Evolutionary conservation across 2,329 filamentous ascomycete genomes (phyloP), one percentile per base, ranked within the genome.

Genomic region (Pseudocercospora cruenta): DNA sequence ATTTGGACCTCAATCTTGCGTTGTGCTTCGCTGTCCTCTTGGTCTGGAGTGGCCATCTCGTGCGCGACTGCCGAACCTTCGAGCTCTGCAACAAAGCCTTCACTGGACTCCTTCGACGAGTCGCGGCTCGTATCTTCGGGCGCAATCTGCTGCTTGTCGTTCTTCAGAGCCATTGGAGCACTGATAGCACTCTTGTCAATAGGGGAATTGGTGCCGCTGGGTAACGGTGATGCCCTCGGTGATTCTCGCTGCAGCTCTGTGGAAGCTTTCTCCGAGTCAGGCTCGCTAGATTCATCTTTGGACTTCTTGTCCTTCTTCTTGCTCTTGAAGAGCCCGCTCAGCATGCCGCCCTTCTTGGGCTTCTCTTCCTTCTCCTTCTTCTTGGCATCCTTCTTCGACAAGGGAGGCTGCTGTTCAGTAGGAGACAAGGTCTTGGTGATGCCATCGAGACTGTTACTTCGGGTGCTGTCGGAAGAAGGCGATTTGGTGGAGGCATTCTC

Each of bases 341-440:
- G 85, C 87, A 91, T 91, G 58, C 88, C 88, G 4, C 86, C 82
- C 76, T 92, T 90, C 81, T 90, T 90, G 67, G 85, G 83, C 71
- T 86, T 93, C 78, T 88, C 90, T 77, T 90, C 92, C 80, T 91
- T 91, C 72, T 92, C 90, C 59, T 95, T 90, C 78, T 92, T 91
- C 55, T 72, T 90, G 77, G 89, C 92, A 79, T 91, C 91, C 71
- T 92, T 90, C 58, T 94, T 91, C 78, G 91, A 91, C 21, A 58
- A 43, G 61, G 82, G 80, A 19, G 82, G 82, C 10, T 86, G 83
- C 10, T 86, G 83, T 57, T 93, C 91, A 22, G 83, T 80, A 16
- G 83, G 83, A 2, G 87, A 84, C 36, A 86, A 81, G 24, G 87
- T 85, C 80, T 91, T 93, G 64, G 93, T 90, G 60, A 92, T 84